Conservation (phyloP, 345 rosid species). For the Barbarea vulgaris region DNA sequence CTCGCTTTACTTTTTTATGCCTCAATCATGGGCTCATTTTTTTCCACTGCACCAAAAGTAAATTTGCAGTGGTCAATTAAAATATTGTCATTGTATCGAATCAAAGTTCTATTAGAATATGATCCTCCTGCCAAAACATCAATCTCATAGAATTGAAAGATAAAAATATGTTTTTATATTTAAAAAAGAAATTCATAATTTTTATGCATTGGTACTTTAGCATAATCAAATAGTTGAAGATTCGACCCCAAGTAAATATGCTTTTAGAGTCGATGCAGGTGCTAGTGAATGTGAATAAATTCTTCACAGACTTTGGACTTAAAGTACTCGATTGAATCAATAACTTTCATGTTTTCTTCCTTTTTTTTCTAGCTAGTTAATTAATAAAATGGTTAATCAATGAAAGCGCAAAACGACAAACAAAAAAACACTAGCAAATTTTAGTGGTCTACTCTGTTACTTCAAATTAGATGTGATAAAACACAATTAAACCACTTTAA, state of each 20-base stretch:
- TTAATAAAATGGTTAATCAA: conserved; percentile 6
- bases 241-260: conserved; percentile 13
- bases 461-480: not conserved
- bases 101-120: conserved; percentile 30
- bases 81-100: conserved; percentile 19
- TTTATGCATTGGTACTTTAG: conserved; percentile 23
- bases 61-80: conserved; percentile 17
- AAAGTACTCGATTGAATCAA: conserved; percentile 36
- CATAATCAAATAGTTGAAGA: conserved; percentile 37
- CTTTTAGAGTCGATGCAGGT: conserved; percentile 32
- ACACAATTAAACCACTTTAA: not conserved
- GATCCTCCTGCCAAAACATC: conserved; percentile 28
- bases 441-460: conserved; percentile 14
- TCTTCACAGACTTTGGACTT: conserved; percentile 31
- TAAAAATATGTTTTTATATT: conserved; percentile 6
- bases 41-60: conserved; percentile 11
- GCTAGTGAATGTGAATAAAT: conserved; percentile 37
- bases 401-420: conserved; percentile 20
- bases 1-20: conserved; percentile 28
- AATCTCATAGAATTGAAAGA: not conserved
- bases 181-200: not conserved
- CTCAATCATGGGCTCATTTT: conserved; percentile 34
- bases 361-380: not conserved
- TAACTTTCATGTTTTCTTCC: conserved; percentile 1
- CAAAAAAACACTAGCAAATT: not conserved